phyloP scores from a whole-genome alignment of 2,329 filamentous ascomycete genomes.

The Verticillium albo-atrum region DNA sequence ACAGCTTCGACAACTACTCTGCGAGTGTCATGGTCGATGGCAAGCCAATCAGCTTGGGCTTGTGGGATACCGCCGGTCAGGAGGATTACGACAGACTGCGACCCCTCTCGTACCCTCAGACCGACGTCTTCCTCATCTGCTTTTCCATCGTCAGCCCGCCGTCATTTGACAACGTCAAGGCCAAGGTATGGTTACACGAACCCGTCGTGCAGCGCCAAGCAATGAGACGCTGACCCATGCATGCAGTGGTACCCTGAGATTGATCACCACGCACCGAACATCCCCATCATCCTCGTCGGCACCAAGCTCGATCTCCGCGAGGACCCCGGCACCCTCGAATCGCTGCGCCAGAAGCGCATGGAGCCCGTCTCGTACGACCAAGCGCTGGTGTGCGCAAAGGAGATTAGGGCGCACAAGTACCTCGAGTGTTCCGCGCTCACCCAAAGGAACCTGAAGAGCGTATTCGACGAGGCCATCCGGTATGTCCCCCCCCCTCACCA shows the following conservation, averaged over 20 bases:
- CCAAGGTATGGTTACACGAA: slow-evolving; percentile 63
- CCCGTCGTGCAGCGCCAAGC: neutral
- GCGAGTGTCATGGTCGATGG: slow-evolving; percentile 99
- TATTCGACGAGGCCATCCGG: slow-evolving; percentile 98
- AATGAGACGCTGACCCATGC: neutral
- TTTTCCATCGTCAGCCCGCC: slow-evolving; percentile 98
- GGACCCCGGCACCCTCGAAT: slow-evolving; percentile 76
- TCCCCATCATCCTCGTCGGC: slow-evolving; percentile 94
- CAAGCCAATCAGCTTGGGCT: slow-evolving; percentile 90
- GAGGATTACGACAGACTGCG: slow-evolving; percentile 96
- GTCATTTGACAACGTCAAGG: slow-evolving; percentile 98
- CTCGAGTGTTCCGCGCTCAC: slow-evolving; percentile 96
- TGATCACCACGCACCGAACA: slow-evolving; percentile 90
- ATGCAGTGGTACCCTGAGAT: slow-evolving; percentile 93
- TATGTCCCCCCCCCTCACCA: slow-evolving; percentile 46
- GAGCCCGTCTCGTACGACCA: slow-evolving; percentile 95
- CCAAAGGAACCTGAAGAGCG: slow-evolving; percentile 94
- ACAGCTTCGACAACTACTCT: slow-evolving; percentile 96
- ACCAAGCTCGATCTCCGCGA: slow-evolving; percentile 96
- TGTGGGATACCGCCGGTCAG: slow-evolving; percentile 98
- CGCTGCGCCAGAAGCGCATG: slow-evolving; percentile 88
- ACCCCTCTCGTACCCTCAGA: slow-evolving; percentile 95
- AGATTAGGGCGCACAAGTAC: slow-evolving; percentile 96
- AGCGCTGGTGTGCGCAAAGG: slow-evolving; percentile 81
- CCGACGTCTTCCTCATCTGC: slow-evolving; percentile 96